Evolutionary conservation across 305 asterid species (phyloP), one percentile per base, ranked within the genome.

Genomic region (Ilex paraguariensis): DNA sequence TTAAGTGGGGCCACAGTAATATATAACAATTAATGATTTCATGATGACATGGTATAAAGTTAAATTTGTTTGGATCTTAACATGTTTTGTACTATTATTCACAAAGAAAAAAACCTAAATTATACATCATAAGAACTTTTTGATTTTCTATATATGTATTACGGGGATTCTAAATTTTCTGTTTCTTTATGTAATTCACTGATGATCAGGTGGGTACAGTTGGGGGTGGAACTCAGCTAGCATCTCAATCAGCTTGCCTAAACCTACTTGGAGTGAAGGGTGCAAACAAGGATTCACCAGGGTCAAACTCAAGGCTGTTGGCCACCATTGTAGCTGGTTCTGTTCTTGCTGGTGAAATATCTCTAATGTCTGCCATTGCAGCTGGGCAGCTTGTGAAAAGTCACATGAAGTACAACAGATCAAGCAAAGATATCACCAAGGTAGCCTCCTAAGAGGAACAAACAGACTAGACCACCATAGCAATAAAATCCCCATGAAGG

Each of bases 221-320:
- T 3, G 85, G 85, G 50, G 85, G 85, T 44, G 85, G 85, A 28
- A 80, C 85, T 68, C 85, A 80, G 56, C 80, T 80, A 16, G 81
- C 80, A 49, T 77, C 85, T 28, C 82, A 80, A 50, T 74, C 85
- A 15, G 85, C 85, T 17, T 80, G 82, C 77, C 54, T 80, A 67
- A 80, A 71, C 77, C 62, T 80, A 65, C 77, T 80, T 13, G 85
- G 85, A 40, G 85, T 80, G 56, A 80, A 74, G 59, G 85, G 85
- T 44, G 82, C 85, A 48, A 77, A 63, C 60, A 71, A 71, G 40
- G 85, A 69, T 21, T 61, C 66, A 50, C 59, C 85, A 13, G 85
- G 85, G 11, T 66, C 82, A 31, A 77, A 80, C 63, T 70, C 85
- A 39, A 74, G 82, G 63, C 85, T 77, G 49, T 70, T 80, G 69